Evolutionary conservation across 441 rosid species (phyloP), one percentile per base, ranked within the genome.

Genomic region (Euphorbia celastroides): DNA sequence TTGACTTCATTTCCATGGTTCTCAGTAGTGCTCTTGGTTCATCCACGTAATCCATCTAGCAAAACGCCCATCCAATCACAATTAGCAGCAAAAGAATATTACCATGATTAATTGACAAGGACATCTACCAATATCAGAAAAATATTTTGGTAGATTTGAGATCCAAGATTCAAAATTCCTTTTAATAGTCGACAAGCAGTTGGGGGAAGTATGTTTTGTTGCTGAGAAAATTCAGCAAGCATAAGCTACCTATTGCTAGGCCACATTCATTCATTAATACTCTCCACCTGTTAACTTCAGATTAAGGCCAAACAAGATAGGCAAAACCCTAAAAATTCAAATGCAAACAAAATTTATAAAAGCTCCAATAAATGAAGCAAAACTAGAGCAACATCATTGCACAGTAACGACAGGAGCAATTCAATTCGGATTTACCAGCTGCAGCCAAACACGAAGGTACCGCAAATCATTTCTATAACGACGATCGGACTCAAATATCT

Each of bases 41-140:
- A 50, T 84, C 93, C 68, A 93, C 88, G 72, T 81, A 89, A 77
- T 93, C 97, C 99, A 93, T 91, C 99, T 93, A 74, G 59, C 57
- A 82, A 83, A 57, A 61, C 19, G 28, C 64, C 67, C 65, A 54
- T 42, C 57, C 19, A 46, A 44, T 25, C 13, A 42, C 61, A 10
- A 11, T 26, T 23, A 66, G 57, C 27, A 14, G 30, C 5, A 30
- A 20, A 16, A 17, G 57, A 5, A 16, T 30, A 9, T 27, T 30
- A 14, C 3, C 7, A 65, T 34, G 30, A 28, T 31, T n/a, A 32
- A 19, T 56, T 23, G 27, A n/a, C 19, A 34, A 42, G 11, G 44
- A 58, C 55, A 55, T 12, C 34, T 67, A 44, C 19, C 50, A 32
- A 32, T 22, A 14, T 31, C 16, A 38, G 36, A 16, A 20, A 72